These are phyloP conservation scores for Cladophialophora psammophila DNA, from an alignment of 2,329 filamentous ascomycete species.

Conservation along the genomic window DNA sequence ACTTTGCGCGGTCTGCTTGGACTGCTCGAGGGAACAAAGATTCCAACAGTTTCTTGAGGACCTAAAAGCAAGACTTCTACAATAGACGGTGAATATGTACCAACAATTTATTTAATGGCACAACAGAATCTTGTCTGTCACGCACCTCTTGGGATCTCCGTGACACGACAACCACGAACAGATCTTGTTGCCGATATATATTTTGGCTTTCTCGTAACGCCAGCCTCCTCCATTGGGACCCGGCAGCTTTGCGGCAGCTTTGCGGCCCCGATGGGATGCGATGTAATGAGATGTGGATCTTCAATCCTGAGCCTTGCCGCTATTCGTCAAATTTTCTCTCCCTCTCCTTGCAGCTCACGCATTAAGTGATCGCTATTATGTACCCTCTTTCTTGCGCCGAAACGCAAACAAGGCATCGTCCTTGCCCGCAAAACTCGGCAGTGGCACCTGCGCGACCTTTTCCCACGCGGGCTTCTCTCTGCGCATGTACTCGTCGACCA, in stretches of 20 bases:
- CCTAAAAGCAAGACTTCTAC: constrained; percentile 11
- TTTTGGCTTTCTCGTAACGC: too few relatives aligned
- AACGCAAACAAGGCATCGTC: constrained; percentile 78
- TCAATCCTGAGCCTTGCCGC: too few relatives aligned
- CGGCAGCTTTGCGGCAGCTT: too few relatives aligned
- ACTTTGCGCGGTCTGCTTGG: constrained; percentile 22
- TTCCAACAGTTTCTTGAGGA: constrained; percentile 4
- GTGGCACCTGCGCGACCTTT: constrained; percentile 67
- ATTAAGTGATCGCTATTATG: neutral
- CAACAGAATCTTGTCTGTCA: constrained; percentile 4
- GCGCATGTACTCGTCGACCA: constrained; percentile 72
- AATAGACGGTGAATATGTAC: constrained; percentile 30
- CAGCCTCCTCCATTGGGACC: too few relatives aligned
- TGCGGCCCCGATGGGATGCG: too few relatives aligned
- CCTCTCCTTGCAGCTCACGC: neutral
- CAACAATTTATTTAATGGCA: constrained; percentile 32
- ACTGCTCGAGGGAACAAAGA: constrained; percentile 2
- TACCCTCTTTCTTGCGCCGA: constrained; percentile 22
- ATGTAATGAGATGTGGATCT: too few relatives aligned
- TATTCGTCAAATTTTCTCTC: neutral
- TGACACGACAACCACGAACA: too few relatives aligned
- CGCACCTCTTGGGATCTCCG: too few relatives aligned
- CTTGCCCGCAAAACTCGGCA: constrained; percentile 78
- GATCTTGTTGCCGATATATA: too few relatives aligned
- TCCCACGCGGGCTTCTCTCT: constrained; percentile 61